A percentile compares a stretch with the other conserved stretches of the same genome.
Evolutionary conservation across 2,329 filamentous ascomycete genomes (phyloP).

Genomic region (Exophiala sp.): DNA sequence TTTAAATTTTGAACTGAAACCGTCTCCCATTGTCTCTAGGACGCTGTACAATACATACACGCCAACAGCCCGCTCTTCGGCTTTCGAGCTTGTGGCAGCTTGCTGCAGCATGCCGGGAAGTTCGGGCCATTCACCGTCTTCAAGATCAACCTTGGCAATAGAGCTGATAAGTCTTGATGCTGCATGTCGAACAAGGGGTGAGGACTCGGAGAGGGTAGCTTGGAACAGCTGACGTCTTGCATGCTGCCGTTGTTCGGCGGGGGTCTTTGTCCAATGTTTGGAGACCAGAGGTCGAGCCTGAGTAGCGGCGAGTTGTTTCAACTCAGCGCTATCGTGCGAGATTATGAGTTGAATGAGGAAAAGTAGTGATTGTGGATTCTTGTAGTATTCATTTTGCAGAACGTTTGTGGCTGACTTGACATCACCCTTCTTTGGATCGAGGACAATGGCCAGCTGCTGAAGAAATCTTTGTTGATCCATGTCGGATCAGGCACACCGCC

Average conservation of each 20-base stretch:
- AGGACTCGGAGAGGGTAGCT: conserved; percentile 74
- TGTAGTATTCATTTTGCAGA: conserved; percentile 91
- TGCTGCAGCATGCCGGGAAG: conserved; percentile 75
- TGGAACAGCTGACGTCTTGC: conserved; percentile 81
- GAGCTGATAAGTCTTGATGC: conserved; percentile 82
- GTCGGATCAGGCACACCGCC: conserved; percentile 23
- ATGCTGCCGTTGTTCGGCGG: conserved; percentile 70
- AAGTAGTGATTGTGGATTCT: conserved; percentile 75
- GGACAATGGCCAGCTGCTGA: conserved; percentile 78
- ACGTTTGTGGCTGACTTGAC: conserved; percentile 87
- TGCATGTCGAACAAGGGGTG: conserved; percentile 75
- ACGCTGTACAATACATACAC: conserved; percentile 92
- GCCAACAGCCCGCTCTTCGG: conserved; percentile 80
- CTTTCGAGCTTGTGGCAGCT: conserved; percentile 70
- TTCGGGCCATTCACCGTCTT: conserved; percentile 79
- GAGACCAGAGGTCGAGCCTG: conserved; percentile 78
- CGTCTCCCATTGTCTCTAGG: conserved; percentile 79
- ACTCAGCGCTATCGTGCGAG: conserved; percentile 65
- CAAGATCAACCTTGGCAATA: conserved; percentile 80
- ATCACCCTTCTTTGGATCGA: conserved; percentile 75
- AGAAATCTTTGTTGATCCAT: conserved; percentile 85
- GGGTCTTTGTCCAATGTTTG: conserved; percentile 79
- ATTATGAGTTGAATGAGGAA: conserved; percentile 85
- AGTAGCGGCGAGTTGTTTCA: conserved; percentile 87
- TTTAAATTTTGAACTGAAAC: conserved; percentile 75